Conservation (phyloP, 306 rosid species). For the Quercus bicolor region DNA sequence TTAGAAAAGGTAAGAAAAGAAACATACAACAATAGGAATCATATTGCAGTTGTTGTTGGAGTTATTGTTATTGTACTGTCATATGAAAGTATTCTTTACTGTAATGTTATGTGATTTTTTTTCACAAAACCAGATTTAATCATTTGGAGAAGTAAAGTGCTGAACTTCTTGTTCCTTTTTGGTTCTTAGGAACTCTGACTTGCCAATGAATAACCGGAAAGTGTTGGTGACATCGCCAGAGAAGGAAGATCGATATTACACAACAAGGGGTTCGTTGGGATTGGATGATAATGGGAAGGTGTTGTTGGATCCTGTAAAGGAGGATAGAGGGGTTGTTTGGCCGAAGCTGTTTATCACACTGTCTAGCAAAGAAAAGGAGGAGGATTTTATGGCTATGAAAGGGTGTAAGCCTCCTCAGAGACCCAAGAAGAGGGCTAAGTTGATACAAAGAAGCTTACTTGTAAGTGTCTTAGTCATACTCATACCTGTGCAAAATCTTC, state of each 20-base stretch:
- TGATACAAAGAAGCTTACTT: conserved; percentile 46
- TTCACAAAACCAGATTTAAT: neutral
- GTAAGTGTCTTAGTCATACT: conserved; percentile 26
- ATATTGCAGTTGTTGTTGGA: neutral
- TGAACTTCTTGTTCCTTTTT: neutral
- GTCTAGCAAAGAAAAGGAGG: conserved; percentile 59
- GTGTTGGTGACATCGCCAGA: conserved; percentile 32
- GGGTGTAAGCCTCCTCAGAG: conserved; percentile 63
- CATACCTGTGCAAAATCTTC: neutral
- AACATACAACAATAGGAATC: neutral
- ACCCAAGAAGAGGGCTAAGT: conserved; percentile 56
- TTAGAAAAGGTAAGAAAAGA: neutral
- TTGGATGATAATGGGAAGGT: conserved; percentile 48
- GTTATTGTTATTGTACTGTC: neutral
- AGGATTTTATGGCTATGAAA: conserved; percentile 66
- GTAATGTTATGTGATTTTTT: neutral
- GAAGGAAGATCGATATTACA: conserved; percentile 58
- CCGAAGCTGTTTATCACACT: conserved; percentile 50
- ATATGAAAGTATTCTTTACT: neutral
- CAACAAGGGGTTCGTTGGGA: conserved; percentile 53
- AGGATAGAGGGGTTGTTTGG: conserved; percentile 38
- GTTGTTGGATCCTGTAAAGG: conserved; percentile 28
- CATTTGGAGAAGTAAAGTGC: neutral
- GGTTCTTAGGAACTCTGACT: conserved; percentile 26
- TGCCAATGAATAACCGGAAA: conserved; percentile 28